Evolutionary conservation across 1,284 basidiomycete species (phyloP), one percentile per base, ranked within the genome.

Genomic region (Cystodermella granulosa): DNA sequence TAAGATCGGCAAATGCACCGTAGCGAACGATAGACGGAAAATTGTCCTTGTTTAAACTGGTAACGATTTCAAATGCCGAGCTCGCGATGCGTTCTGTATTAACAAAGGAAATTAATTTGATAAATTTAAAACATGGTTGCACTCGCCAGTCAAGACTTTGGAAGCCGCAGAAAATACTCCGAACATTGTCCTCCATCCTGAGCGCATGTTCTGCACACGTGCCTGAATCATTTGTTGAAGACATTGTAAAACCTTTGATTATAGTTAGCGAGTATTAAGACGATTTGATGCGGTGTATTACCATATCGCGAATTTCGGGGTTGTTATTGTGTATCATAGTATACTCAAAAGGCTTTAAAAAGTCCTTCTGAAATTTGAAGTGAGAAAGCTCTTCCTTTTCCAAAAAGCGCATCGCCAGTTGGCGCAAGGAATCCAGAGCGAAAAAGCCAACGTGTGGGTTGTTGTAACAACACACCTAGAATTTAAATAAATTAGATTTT

Each of bases 361-460:
- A 99, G 65, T 99, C 96, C 67, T 98, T 99, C 59, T 99, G 96
- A 71, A 99, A 99, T 62, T 95, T 93, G 80, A 98, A 99, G 70
- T 98, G 93, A 0, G 92, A 83, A 53, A 99, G 66, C 66, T 99
- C 96, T 63, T 98, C 95, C 69, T 98, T 98, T 68, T 98, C 96
- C 59, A 99, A 76, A 69, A 99, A 99, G 39, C 95, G 84, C 91
- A 96, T 97, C 3, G 96, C 94, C 34, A 99, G 74, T 68, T 99
- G 96, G 21, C 96, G 86, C n/a, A 99, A 76, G 4, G 96, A 92
- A 67, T 99, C 96, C 50, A 99, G 74, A 2, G 95, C 96, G 55
- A 99, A 98, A 68, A 96, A 94, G 35, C 88, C 91, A 47, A 99
- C 95, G 56, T 95, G 88, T 14, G 91, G 90, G 67, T 98, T 98